A percentile compares a stretch with the other conserved stretches of the same genome.
Evolutionary conservation across 176 grass and related monocot genomes (phyloP).

Genomic region (Avena insularis): DNA sequence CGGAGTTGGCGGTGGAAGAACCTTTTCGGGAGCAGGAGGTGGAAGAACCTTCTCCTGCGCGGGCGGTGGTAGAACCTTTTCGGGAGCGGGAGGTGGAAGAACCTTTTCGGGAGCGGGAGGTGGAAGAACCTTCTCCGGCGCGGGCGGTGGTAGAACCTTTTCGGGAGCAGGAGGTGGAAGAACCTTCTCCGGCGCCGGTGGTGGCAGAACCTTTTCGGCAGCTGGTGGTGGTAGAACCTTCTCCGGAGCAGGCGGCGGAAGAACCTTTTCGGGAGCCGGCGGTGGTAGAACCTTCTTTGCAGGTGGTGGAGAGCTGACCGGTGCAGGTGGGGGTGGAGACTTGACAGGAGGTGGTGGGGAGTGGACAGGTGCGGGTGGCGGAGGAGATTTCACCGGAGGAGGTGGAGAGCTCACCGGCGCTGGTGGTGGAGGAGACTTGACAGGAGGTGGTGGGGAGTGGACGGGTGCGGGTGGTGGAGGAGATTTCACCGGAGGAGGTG

Average conservation of each 20-base stretch:
- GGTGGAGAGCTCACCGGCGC: not conserved
- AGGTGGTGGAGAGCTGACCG: not conserved
- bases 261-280: not conserved
- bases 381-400: not conserved
- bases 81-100: not conserved
- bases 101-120: not conserved
- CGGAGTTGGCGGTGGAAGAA: not conserved
- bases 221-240: not conserved
- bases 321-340: not conserved
- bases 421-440: not conserved
- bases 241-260: not conserved
- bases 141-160: not conserved
- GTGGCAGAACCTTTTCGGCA: not conserved
- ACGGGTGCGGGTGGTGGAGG: not conserved
- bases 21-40: not conserved
- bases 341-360: not conserved
- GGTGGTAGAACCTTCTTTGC: not conserved
- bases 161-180: not conserved
- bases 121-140: not conserved
- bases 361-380: not conserved
- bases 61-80: not conserved
- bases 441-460: not conserved
- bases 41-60: not conserved
- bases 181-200: not conserved
- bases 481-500: constrained; percentile 6